Evolutionary conservation across 129 eudicot species (phyloP).

Genomic region (Tanacetum coccineum): DNA sequence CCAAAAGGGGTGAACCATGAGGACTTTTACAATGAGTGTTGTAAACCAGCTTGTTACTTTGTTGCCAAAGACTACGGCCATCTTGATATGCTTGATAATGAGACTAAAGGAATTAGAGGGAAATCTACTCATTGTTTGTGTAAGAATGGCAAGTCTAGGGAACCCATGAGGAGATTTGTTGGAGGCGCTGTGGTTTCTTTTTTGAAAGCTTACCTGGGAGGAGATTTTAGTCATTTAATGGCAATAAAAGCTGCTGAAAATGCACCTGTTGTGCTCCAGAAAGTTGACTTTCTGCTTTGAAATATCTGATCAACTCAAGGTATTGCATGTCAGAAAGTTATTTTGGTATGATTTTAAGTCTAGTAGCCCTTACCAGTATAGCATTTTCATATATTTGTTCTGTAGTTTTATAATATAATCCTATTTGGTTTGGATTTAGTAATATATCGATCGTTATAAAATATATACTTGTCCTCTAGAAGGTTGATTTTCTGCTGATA

Average conservation of each 20-base stretch:
- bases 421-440: not conserved
- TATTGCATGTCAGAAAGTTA: not conserved
- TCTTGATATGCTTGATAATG: constrained; percentile 83
- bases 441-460: not conserved
- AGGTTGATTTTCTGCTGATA: not conserved
- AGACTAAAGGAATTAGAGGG: constrained; percentile 67
- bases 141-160: constrained; percentile 66
- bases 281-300: constrained; percentile 44
- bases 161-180: constrained; percentile 80
- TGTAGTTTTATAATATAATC: not conserved
- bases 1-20: constrained; percentile 89
- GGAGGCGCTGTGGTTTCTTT: constrained; percentile 73
- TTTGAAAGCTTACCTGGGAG: constrained; percentile 55
- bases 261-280: constrained; percentile 47
- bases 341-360: not conserved
- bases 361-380: not conserved
- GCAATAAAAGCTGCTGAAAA: constrained; percentile 39
- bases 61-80: constrained; percentile 84
- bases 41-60: constrained; percentile 57
- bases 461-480: not conserved
- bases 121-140: constrained; percentile 63
- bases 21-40: constrained; percentile 65
- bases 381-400: not conserved
- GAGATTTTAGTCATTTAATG: constrained; percentile 33
- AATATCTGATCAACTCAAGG: not conserved